Conservation (phyloP, 306 rosid species). For the Pterocarpus santalinus region DNA sequence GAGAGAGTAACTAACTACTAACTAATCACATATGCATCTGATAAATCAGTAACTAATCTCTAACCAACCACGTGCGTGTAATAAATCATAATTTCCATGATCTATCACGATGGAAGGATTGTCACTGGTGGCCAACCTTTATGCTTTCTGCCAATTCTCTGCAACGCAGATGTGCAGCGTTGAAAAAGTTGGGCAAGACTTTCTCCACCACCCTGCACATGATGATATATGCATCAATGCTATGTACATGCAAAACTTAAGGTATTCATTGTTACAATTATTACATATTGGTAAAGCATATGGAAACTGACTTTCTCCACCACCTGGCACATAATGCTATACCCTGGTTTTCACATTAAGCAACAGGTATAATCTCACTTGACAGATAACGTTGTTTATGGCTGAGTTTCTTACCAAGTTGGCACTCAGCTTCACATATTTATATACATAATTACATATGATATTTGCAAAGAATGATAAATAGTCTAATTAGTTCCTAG, state of each 20-base stretch:
- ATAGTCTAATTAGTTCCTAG: too few relatives aligned
- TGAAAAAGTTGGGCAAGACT: slow-evolving; percentile 78
- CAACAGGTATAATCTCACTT: not conserved
- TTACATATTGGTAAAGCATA: not conserved
- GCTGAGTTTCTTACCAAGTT: too few relatives aligned
- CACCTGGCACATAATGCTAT: not conserved
- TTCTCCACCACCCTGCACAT: slow-evolving; percentile 94
- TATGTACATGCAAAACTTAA: slow-evolving; percentile 28
- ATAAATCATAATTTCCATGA: slow-evolving; percentile 20
- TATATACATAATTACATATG: too few relatives aligned
- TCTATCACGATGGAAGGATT: slow-evolving; percentile 23
- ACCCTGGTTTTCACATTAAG: slow-evolving; percentile 2
- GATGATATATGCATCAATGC: slow-evolving; percentile 40
- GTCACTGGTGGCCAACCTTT: slow-evolving; percentile 58
- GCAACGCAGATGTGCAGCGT: slow-evolving; percentile 78
- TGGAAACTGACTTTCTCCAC: too few relatives aligned
- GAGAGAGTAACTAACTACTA: too few relatives aligned
- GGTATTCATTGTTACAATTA: slow-evolving; percentile 2
- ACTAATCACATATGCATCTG: not conserved
- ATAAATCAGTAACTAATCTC: not conserved
- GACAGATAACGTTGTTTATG: too few relatives aligned
- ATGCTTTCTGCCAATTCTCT: slow-evolving; percentile 73
- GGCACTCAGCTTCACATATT: too few relatives aligned
- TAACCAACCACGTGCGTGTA: not conserved
- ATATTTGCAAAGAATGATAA: too few relatives aligned